Percentiles rank a stretch among this genome's conserved stretches.
Evolutionary conservation across 1,284 basidiomycete genomes (phyloP).

Genomic region (Moniliella sp.): DNA sequence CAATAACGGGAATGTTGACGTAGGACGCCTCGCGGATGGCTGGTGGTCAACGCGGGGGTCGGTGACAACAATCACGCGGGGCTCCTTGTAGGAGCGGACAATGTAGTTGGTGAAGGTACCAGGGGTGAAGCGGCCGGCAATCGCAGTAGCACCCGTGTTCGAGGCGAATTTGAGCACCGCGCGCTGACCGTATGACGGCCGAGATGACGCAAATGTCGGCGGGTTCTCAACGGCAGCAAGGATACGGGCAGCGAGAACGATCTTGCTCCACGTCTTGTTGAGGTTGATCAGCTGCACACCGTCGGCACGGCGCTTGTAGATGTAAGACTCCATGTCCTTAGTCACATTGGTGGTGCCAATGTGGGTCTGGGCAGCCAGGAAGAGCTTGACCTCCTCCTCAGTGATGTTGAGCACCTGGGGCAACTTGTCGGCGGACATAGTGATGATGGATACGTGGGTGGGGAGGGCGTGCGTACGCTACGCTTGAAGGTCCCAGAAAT

Average conservation of each 20-base stretch:
- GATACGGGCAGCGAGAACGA: conserved; percentile 37
- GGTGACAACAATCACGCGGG: conserved; percentile 87
- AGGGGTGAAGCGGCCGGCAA: conserved; percentile 95
- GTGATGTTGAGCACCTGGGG: conserved; percentile 77
- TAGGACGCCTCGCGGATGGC: conserved; percentile 96
- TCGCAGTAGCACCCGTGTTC: conserved; percentile 92
- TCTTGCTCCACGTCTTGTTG: conserved; percentile 98
- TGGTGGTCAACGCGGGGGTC: conserved; percentile 98
- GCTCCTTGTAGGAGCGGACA: conserved; percentile 98
- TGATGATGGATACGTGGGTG: not conserved
- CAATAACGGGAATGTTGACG: conserved; percentile 98
- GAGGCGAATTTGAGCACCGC: conserved; percentile 93
- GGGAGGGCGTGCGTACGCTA: not conserved
- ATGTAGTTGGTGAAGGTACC: conserved; percentile 95
- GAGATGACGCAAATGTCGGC: too few species aligned
- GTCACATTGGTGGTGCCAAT: conserved; percentile 77
- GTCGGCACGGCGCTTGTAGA: conserved; percentile 86
- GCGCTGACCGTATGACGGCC: conserved; percentile 98
- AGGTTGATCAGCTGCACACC: conserved; percentile 93
- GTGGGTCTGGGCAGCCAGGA: conserved; percentile 84
- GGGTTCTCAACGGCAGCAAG: conserved; percentile 63
- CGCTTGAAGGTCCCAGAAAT: too few species aligned
- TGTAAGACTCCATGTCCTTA: conserved; percentile 92
- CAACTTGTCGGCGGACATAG: conserved; percentile 44
- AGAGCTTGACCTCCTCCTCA: conserved; percentile 85